A percentile compares a stretch with the other conserved stretches of the same genome.
These are phyloP conservation scores for Colletotrichum destructivum DNA, from an alignment of 2,329 filamentous ascomycete genomes.

Conservation along the genomic window DNA sequence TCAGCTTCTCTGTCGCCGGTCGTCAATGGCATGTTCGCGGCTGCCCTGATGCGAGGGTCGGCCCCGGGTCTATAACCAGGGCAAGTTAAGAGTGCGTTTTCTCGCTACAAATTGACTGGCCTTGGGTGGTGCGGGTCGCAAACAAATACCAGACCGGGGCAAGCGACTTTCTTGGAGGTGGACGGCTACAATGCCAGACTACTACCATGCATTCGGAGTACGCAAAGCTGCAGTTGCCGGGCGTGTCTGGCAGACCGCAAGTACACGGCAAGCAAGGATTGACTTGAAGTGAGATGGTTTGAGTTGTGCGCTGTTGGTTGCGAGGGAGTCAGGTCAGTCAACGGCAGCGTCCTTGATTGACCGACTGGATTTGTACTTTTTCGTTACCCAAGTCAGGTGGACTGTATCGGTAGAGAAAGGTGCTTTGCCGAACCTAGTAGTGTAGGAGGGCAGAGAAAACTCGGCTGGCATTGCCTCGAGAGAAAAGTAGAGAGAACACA, in stretches of 20 bases:
- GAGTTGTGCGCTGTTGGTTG: slow-evolving; percentile 6
- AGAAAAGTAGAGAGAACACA: slow-evolving; percentile 11
- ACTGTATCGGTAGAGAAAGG: neutral
- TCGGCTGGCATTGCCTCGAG: slow-evolving; percentile 9
- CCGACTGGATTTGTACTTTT: slow-evolving; percentile 3
- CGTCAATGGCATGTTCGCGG: slow-evolving; percentile 24
- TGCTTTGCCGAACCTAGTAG: neutral
- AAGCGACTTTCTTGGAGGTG: slow-evolving; percentile 7
- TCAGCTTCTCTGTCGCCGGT: slow-evolving; percentile 7
- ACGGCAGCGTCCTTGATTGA: slow-evolving; percentile 1
- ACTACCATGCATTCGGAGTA: neutral
- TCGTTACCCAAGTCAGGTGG: neutral
- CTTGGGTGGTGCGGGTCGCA: slow-evolving; percentile 26
- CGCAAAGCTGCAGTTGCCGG: slow-evolving; percentile 8
- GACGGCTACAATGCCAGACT: neutral
- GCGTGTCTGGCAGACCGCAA: slow-evolving; percentile 10
- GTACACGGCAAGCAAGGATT: neutral
- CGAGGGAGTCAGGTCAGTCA: slow-evolving; percentile 8
- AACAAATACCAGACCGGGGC: slow-evolving; percentile 22
- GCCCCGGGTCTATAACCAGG: slow-evolving; percentile 22
- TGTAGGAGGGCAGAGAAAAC: slow-evolving; percentile 7
- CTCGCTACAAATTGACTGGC: slow-evolving; percentile 17
- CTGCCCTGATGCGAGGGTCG: slow-evolving; percentile 21
- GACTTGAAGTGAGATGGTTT: neutral
- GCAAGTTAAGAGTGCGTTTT: slow-evolving; percentile 19